Percentiles rank a stretch among this genome's conserved stretches.
Conservation (phyloP, 2,329 filamentous ascomycete genomes). For the Aspergillus texensis region DNA sequence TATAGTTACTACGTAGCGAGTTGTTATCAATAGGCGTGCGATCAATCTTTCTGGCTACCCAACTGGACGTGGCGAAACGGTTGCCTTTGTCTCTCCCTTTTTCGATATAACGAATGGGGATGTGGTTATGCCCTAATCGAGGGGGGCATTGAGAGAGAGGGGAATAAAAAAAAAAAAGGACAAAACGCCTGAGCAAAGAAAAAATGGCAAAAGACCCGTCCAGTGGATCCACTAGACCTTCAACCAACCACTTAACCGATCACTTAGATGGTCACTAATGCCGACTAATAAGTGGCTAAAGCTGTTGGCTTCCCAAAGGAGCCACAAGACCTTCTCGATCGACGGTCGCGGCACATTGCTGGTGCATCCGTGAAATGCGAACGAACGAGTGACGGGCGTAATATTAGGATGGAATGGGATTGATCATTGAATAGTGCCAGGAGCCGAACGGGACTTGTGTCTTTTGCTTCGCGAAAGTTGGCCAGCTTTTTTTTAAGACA, state of each 20-base stretch:
- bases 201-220: neutral
- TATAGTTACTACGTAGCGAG: neutral
- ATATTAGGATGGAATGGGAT: neutral
- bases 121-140: conserved; percentile 2
- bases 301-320: neutral
- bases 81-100: neutral
- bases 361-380: conserved; percentile 2
- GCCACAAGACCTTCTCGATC: neutral
- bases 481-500: neutral
- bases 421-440: neutral
- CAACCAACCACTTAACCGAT: neutral
- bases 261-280: neutral
- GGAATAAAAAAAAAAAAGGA: neutral
- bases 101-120: neutral
- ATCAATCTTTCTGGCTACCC: neutral
- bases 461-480: neutral
- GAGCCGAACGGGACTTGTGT: neutral
- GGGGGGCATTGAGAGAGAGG: no score
- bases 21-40: neutral
- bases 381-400: conserved; percentile 1
- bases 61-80: neutral
- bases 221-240: neutral
- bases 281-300: neutral
- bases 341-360: neutral
- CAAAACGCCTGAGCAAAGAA: neutral